Evolutionary conservation across 2,329 filamentous ascomycete species (phyloP).

Genomic region (Xylaria sp.): DNA sequence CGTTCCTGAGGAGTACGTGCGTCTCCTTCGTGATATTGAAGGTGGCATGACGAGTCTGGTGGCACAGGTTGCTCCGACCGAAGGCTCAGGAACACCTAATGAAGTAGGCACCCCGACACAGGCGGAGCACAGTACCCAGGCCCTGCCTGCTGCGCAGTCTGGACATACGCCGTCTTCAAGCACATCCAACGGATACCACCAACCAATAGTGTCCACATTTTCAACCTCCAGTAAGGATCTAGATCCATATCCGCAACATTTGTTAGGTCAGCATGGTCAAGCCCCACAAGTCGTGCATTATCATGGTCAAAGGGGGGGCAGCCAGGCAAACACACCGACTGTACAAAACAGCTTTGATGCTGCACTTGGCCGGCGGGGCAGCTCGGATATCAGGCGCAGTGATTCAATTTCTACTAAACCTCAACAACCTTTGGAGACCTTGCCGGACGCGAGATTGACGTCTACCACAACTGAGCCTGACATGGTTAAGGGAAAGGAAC

Average conservation of each 20-base stretch:
- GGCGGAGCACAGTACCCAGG: constrained; percentile 60
- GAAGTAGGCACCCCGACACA: constrained; percentile 70
- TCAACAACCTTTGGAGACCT: constrained; percentile 54
- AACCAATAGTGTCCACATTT: constrained; percentile 74
- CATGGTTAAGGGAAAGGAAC: constrained; percentile 36
- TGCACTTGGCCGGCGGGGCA: constrained; percentile 58
- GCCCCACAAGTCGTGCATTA: constrained; percentile 74
- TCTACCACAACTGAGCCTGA: constrained; percentile 40
- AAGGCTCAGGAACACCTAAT: constrained; percentile 62
- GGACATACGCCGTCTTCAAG: constrained; percentile 58
- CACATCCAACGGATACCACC: constrained; percentile 71
- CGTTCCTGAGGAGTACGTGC: constrained; percentile 96
- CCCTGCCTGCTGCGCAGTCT: constrained; percentile 34
- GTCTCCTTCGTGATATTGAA: constrained; percentile 90
- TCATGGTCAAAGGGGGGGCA: constrained; percentile 73
- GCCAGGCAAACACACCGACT: constrained; percentile 72
- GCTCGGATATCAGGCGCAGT: constrained; percentile 58
- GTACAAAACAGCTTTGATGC: constrained; percentile 62
- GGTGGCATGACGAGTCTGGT: constrained; percentile 82
- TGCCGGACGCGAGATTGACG: constrained; percentile 52
- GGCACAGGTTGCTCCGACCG: constrained; percentile 61
- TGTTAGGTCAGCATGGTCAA: constrained; percentile 71
- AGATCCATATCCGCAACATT: constrained; percentile 73
- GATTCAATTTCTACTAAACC: constrained; percentile 50
- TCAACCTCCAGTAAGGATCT: constrained; percentile 76